Conservation (phyloP, 2,329 filamentous ascomycete species). For the Fusarium guadeloupense region DNA sequence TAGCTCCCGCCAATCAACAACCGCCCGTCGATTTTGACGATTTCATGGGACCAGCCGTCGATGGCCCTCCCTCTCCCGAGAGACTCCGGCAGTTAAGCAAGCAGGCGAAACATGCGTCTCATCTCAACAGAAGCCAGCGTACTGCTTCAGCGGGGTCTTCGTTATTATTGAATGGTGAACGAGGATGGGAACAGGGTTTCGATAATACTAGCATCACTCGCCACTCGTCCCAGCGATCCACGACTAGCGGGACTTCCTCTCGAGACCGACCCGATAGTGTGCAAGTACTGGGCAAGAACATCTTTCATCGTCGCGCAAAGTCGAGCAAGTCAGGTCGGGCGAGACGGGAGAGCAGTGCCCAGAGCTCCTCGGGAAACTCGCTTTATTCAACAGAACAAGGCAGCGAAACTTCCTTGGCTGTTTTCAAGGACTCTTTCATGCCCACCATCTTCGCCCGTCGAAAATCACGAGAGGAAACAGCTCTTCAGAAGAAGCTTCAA, state of each 20-base stretch:
- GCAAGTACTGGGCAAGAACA: slow-evolving; percentile 66
- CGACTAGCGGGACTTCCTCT: slow-evolving; percentile 60
- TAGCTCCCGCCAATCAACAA: slow-evolving; percentile 24
- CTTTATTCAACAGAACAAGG: slow-evolving; percentile 57
- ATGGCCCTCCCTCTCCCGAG: slow-evolving; percentile 69
- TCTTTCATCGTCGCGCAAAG: slow-evolving; percentile 64
- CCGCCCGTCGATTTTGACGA: slow-evolving; percentile 49
- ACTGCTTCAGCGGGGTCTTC: slow-evolving; percentile 65
- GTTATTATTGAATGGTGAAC: slow-evolving; percentile 57
- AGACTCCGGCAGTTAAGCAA: slow-evolving; percentile 66
- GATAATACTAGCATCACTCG: slow-evolving; percentile 62
- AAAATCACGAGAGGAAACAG: slow-evolving; percentile 51
- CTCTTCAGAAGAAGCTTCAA: slow-evolving; percentile 54
- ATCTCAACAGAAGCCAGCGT: slow-evolving; percentile 48
- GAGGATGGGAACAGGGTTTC: slow-evolving; percentile 60
- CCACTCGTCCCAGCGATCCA: slow-evolving; percentile 66
- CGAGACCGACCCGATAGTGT: slow-evolving; percentile 67
- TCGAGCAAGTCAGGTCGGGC: slow-evolving; percentile 54
- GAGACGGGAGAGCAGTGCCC: slow-evolving; percentile 59
- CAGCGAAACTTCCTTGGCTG: slow-evolving; percentile 46
- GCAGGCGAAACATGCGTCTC: slow-evolving; percentile 65
- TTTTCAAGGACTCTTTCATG: slow-evolving; percentile 57
- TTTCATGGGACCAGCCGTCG: slow-evolving; percentile 66
- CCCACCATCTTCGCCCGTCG: slow-evolving; percentile 63
- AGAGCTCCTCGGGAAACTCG: slow-evolving; percentile 59